Conservation (phyloP, 164 flowering plant genomes). For the Chimonanthus praecox region DNA sequence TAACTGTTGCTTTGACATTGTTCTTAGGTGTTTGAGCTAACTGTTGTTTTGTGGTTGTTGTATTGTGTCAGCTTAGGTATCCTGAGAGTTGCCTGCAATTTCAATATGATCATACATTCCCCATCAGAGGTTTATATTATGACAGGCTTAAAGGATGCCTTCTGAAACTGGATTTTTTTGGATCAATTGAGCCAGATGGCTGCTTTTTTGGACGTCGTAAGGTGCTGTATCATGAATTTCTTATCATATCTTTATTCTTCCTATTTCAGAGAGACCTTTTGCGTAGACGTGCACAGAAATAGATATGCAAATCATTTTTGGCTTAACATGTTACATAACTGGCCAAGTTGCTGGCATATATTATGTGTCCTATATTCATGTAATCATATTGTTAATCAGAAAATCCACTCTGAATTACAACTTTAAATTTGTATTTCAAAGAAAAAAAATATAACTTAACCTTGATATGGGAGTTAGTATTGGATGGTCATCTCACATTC, state of each 20-base stretch:
- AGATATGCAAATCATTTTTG: no score
- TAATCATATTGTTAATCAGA: no score
- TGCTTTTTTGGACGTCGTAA: conserved; percentile 87
- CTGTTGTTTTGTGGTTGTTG: conserved; percentile 8
- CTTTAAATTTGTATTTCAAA: no score
- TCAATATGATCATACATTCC: conserved; percentile 71
- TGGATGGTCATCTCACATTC: no score
- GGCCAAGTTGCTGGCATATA: no score
- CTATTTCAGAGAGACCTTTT: no score
- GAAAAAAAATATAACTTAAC: no score
- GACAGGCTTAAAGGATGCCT: conserved; percentile 87
- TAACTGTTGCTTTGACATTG: not conserved
- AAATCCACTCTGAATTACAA: no score
- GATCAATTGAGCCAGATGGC: conserved; percentile 87
- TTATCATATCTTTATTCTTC: not conserved
- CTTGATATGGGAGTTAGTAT: no score
- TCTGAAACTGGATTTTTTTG: conserved; percentile 86
- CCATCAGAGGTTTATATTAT: conserved; percentile 82
- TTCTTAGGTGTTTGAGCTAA: not conserved
- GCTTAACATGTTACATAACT: no score
- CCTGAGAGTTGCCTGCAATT: conserved; percentile 68
- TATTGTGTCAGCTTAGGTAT: conserved; percentile 62
- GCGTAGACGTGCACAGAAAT: no score
- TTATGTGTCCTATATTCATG: no score
- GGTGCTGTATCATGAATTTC: conserved; percentile 30